phyloP scores from a whole-genome alignment of 305 asterid genomes.

The Fraxinus albicans region DNA sequence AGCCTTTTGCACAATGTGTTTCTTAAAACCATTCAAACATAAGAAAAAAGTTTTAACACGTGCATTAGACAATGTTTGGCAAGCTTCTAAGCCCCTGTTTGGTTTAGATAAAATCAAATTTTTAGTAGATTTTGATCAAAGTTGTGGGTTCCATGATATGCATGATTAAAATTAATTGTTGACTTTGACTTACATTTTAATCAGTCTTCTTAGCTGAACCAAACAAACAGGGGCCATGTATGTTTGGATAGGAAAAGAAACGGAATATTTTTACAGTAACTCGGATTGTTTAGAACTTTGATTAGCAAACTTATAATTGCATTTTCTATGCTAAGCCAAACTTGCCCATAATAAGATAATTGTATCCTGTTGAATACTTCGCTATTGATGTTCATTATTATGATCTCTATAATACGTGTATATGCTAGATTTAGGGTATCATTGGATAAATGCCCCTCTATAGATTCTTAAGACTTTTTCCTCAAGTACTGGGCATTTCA shows the following conservation, averaged over 20 bases:
- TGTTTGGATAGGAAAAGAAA: neutral
- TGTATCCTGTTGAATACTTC: neutral
- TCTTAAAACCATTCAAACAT: neutral
- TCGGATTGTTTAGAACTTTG: neutral
- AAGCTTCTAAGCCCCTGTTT: neutral
- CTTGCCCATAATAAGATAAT: neutral
- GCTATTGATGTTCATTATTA: neutral
- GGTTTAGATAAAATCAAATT: neutral
- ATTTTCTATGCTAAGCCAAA: neutral
- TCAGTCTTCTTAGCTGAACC: neutral
- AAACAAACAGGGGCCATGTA: neutral
- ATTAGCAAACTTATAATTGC: neutral
- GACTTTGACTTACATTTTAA: neutral
- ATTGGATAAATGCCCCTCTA: neutral
- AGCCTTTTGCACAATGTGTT: neutral
- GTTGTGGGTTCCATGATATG: neutral
- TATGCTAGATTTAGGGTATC: neutral
- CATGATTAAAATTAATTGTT: too few relatives aligned
- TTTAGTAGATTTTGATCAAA: neutral
- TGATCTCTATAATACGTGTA: neutral
- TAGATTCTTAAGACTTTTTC: neutral
- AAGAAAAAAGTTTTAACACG: neutral
- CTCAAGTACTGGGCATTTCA: neutral
- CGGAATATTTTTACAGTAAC: neutral
- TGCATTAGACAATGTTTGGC: neutral